These are phyloP conservation scores for Zygosaccharomyces kombuchaensis DNA, from an alignment of 805 yeast species.

Conservation along the genomic window DNA sequence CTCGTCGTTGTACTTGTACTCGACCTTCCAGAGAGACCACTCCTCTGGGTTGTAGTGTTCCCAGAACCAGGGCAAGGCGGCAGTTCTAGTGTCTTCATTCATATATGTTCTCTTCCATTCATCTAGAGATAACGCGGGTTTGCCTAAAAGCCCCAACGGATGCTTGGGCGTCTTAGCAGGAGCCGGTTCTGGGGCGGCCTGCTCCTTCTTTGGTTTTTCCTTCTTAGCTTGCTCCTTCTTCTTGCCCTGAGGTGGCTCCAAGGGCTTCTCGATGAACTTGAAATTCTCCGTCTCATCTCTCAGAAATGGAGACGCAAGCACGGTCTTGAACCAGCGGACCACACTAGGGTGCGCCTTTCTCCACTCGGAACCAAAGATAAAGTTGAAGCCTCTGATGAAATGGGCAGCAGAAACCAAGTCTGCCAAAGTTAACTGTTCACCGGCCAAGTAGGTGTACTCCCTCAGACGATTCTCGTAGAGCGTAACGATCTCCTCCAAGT, in stretches of 20 bases:
- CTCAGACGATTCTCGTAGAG: slow-evolving; percentile 55
- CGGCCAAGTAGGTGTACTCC: slow-evolving; percentile 66
- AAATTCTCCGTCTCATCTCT: slow-evolving; percentile 46
- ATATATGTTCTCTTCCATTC: slow-evolving; percentile 95
- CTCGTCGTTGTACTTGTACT: slow-evolving; percentile 94
- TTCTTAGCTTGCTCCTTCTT: slow-evolving; percentile 40
- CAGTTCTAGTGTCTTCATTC: slow-evolving; percentile 90
- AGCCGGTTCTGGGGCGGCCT: slow-evolving; percentile 27
- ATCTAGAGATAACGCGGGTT: slow-evolving; percentile 59
- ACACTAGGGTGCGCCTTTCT: slow-evolving; percentile 57
- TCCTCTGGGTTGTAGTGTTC: slow-evolving; percentile 83
- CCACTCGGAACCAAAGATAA: slow-evolving; percentile 61
- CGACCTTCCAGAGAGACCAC: slow-evolving; percentile 92
- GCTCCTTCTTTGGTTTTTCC: slow-evolving; percentile 40
- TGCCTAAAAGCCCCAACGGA: slow-evolving; percentile 81
- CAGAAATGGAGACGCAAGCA: slow-evolving; percentile 44
- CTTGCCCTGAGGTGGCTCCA: slow-evolving; percentile 65
- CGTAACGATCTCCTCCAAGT: slow-evolving; percentile 38
- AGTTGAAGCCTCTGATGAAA: slow-evolving; percentile 36
- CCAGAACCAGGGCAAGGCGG: slow-evolving; percentile 97
- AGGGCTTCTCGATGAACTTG: slow-evolving; percentile 58
- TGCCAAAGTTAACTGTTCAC: slow-evolving; percentile 54
- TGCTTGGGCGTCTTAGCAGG: slow-evolving; percentile 77
- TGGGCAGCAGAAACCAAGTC: slow-evolving; percentile 24
- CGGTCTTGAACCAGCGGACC: slow-evolving; percentile 71